These are phyloP conservation scores for Adenanthera pavonina DNA, from an alignment of 306 rosid genomes.

Conservation along the genomic window DNA sequence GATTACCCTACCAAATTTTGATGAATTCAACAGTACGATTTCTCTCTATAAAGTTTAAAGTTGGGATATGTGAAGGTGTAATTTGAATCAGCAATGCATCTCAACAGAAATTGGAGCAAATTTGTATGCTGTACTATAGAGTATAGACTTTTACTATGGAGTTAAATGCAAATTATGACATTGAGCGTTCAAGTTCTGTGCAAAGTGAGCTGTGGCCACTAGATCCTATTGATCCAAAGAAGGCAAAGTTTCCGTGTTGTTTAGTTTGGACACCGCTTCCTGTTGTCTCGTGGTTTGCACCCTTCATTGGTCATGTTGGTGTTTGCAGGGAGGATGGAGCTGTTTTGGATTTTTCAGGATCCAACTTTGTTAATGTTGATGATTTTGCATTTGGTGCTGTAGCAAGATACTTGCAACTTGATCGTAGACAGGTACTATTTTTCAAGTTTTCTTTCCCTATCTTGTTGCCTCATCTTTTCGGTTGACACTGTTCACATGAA, in stretches of 20 bases:
- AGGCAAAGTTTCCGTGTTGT: slow-evolving; percentile 82
- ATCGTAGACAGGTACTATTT: slow-evolving; percentile 64
- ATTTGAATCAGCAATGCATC: background rate
- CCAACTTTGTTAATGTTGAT: slow-evolving; percentile 67
- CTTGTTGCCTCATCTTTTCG: background rate
- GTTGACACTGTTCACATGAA: slow-evolving; percentile 22
- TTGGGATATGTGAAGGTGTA: background rate
- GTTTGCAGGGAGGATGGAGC: slow-evolving; percentile 94
- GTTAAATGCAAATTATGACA: slow-evolving; percentile 22
- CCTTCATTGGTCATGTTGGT: slow-evolving; percentile 95
- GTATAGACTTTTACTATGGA: background rate
- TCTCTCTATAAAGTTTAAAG: background rate
- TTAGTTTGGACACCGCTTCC: slow-evolving; percentile 98
- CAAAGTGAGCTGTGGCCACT: slow-evolving; percentile 79
- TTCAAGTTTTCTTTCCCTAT: slow-evolving; percentile 21
- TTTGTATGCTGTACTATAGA: background rate
- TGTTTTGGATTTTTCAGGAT: slow-evolving; percentile 80
- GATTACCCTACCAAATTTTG: background rate
- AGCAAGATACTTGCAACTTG: slow-evolving; percentile 84
- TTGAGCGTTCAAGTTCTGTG: slow-evolving; percentile 14
- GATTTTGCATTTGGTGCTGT: slow-evolving; percentile 78
- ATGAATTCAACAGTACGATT: background rate
- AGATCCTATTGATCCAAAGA: slow-evolving; percentile 67
- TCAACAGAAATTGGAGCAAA: background rate
- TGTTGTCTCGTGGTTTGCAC: slow-evolving; percentile 95